Conservation (phyloP, 192 early-diverging fungal genomes). For the Mortierella antarctica region DNA sequence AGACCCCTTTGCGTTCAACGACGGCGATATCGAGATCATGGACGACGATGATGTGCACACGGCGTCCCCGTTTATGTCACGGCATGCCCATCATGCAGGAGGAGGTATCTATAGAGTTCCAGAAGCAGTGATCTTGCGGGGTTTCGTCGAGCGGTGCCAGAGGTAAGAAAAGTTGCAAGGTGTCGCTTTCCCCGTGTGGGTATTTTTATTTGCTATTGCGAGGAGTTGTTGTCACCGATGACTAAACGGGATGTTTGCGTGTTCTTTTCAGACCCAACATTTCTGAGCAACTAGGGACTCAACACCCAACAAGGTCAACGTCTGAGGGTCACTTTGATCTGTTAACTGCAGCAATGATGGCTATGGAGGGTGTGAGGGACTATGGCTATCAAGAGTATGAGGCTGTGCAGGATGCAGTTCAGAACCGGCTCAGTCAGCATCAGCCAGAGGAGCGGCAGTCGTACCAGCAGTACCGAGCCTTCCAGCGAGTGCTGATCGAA, state of each 20-base stretch:
- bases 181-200: too few relatives aligned
- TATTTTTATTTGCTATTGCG: too few relatives aligned
- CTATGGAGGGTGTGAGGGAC: not conserved
- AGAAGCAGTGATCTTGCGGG: not conserved
- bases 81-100: not conserved
- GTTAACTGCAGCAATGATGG: slow-evolving; percentile 9
- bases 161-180: too few relatives aligned
- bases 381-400: not conserved
- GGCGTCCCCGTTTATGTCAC: not conserved
- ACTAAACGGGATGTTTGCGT: too few relatives aligned
- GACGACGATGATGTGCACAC: slow-evolving; percentile 3
- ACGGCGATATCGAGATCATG: slow-evolving; percentile 52
- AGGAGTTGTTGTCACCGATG: too few relatives aligned
- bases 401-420: slow-evolving; percentile 9
- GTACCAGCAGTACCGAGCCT: slow-evolving; percentile 10
- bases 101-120: slow-evolving; percentile 45
- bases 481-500: slow-evolving; percentile 13
- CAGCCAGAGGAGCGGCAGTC: slow-evolving; percentile 9
- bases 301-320: not conserved
- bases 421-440: not conserved
- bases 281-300: too few relatives aligned
- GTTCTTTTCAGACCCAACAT: too few relatives aligned
- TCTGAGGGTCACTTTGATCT: slow-evolving; percentile 2
- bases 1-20: slow-evolving; percentile 16
- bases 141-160: too few relatives aligned